Conservation (phyloP, 1,284 basidiomycete genomes). For the Chalciporus piperatoides region DNA sequence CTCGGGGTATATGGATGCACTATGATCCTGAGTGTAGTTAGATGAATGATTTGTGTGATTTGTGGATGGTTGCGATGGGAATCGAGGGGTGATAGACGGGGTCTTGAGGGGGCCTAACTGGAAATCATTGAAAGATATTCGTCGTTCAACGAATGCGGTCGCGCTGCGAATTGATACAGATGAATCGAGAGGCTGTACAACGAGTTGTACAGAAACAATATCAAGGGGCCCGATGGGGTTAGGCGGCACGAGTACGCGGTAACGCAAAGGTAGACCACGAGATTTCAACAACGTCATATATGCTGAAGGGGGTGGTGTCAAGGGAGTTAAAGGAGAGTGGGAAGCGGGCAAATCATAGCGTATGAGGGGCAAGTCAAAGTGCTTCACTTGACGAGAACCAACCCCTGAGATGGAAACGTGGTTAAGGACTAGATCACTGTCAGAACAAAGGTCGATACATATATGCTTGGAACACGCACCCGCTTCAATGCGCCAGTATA, state of each 20-base stretch:
- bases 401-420: constrained; percentile 62
- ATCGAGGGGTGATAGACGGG: constrained; percentile 19
- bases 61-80: constrained; percentile 20
- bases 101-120: constrained; percentile 26
- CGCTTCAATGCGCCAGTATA: constrained; percentile 80
- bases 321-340: constrained; percentile 30
- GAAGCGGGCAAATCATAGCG: constrained; percentile 56
- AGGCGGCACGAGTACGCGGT: constrained; percentile 44
- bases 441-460: constrained; percentile 10
- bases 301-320: constrained; percentile 33
- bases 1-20: constrained; percentile 4
- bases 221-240: constrained; percentile 54
- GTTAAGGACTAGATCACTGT: constrained; percentile 49
- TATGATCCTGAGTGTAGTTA: constrained; percentile 12
- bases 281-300: constrained; percentile 41
- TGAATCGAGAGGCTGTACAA: constrained; percentile 46
- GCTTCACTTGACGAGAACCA: constrained; percentile 61
- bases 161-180: constrained; percentile 51
- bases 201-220: constrained; percentile 51
- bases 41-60: constrained; percentile 20
- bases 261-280: constrained; percentile 46
- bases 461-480: constrained; percentile 43
- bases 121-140: constrained; percentile 47
- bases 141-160: constrained; percentile 52
- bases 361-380: constrained; percentile 63